Percentiles rank a stretch among this genome's conserved stretches.
These are phyloP conservation scores for Rhamnella rubrinervis DNA, from an alignment of 331 rosid genomes.

Conservation along the genomic window DNA sequence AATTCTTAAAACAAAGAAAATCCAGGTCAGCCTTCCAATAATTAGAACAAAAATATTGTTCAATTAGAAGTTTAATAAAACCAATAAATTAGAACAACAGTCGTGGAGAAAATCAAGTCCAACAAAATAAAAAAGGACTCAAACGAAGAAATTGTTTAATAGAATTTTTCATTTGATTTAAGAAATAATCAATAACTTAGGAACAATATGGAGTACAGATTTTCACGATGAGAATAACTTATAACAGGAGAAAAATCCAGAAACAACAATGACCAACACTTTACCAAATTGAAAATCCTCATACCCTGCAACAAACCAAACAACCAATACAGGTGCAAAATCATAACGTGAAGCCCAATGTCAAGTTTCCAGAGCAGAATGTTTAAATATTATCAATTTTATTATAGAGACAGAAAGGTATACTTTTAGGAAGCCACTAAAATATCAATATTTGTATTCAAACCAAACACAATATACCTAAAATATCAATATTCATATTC, in stretches of 20 bases:
- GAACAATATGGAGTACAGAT: not conserved
- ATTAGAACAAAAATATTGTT: no score
- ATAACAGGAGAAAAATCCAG: not conserved
- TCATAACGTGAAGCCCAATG: not conserved
- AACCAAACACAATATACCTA: not conserved
- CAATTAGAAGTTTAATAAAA: no score
- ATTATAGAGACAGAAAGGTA: no score
- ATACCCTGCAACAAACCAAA: constrained; percentile 19
- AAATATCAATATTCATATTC: not conserved
- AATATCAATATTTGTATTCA: not conserved
- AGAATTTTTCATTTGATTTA: no score
- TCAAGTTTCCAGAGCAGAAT: not conserved
- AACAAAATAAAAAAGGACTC: not conserved
- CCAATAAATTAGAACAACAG: no score
- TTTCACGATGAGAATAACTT: not conserved
- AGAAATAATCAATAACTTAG: not conserved
- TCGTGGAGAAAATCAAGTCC: no score
- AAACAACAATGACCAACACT: not conserved
- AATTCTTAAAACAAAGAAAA: no score
- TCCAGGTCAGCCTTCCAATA: no score
- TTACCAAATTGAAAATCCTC: constrained; percentile 18
- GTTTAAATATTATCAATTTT: not conserved
- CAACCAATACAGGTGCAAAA: constrained; percentile 5
- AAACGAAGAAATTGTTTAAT: not conserved
- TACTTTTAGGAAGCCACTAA: not conserved